Percentiles rank a stretch among this genome's conserved stretches.
These are phyloP conservation scores for Aspergillus pseudoglaucus DNA, from an alignment of 2,329 filamentous ascomycete genomes.

Conservation along the genomic window DNA sequence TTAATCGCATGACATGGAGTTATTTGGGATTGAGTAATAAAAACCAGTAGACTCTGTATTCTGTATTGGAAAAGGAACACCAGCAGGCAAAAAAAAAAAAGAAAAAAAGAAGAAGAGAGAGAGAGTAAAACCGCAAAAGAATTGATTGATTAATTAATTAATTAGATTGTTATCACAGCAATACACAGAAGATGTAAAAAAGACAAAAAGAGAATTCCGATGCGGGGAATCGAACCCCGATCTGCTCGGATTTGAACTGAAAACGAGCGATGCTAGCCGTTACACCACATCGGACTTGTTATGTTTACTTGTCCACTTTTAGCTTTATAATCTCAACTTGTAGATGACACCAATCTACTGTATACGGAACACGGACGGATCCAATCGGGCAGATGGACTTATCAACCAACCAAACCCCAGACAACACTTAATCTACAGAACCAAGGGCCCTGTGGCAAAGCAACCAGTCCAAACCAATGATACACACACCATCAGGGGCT, in stretches of 20 bases:
- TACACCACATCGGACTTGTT: neutral
- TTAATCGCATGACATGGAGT: neutral
- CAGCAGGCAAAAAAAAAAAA: no score
- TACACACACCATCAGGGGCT: neutral
- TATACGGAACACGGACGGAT: neutral
- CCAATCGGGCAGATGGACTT: no score
- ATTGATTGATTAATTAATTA: no score
- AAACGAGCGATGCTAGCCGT: conserved; percentile 1
- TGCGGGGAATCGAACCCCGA: conserved; percentile 1
- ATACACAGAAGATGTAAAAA: neutral
- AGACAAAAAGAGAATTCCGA: neutral
- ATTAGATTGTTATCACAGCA: neutral
- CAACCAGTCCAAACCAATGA: neutral
- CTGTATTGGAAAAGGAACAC: no score
- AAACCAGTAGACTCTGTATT: no score
- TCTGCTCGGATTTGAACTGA: neutral
- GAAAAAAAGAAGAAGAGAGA: no score
- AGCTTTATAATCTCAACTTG: no score
- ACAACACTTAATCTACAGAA: neutral
- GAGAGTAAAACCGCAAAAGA: no score
- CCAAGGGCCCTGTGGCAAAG: neutral
- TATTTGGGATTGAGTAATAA: neutral
- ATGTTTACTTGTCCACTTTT: no score
- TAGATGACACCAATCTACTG: no score
- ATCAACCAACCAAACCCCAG: neutral